A percentile compares a stretch with the other conserved stretches of the same genome.
Conservation (phyloP, 2,329 filamentous ascomycete species). For the Fusarium algeriense region DNA sequence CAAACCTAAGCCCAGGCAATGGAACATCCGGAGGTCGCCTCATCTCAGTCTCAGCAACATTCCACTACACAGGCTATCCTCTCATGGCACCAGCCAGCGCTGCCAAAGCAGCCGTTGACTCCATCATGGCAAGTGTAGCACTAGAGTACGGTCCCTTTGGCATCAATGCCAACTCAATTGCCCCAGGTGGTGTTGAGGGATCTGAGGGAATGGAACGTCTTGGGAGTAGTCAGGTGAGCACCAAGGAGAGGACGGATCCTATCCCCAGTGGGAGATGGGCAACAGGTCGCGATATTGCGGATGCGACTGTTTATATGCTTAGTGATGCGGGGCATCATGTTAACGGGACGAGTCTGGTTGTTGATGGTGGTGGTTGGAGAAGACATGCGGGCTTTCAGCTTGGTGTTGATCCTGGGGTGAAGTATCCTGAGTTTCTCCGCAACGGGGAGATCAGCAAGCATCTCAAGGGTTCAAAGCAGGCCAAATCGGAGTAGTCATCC, state of each 20-base stretch:
- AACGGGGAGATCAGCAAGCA: no score
- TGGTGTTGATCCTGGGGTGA: no score
- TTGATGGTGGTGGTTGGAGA: background rate
- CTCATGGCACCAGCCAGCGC: background rate
- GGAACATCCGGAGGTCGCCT: background rate
- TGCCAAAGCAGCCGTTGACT: background rate
- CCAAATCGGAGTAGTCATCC: no score
- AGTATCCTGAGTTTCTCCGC: no score
- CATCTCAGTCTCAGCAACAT: background rate
- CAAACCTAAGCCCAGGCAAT: background rate
- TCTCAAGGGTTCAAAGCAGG: no score
- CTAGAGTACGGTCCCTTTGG: background rate
- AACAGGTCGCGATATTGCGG: background rate
- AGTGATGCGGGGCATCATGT: background rate
- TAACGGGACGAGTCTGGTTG: background rate
- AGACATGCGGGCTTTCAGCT: no score
- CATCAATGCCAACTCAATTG: background rate
- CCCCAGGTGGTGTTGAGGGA: background rate
- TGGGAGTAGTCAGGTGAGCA: background rate
- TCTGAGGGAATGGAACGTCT: background rate
- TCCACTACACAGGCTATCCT: background rate
- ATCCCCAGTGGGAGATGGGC: background rate
- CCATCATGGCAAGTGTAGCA: background rate
- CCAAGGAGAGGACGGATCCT: background rate
- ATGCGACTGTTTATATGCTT: background rate